Base-by-base conservation (phyloP, 306 rosid genomes). In the Begonia peltatifolia region DNA sequence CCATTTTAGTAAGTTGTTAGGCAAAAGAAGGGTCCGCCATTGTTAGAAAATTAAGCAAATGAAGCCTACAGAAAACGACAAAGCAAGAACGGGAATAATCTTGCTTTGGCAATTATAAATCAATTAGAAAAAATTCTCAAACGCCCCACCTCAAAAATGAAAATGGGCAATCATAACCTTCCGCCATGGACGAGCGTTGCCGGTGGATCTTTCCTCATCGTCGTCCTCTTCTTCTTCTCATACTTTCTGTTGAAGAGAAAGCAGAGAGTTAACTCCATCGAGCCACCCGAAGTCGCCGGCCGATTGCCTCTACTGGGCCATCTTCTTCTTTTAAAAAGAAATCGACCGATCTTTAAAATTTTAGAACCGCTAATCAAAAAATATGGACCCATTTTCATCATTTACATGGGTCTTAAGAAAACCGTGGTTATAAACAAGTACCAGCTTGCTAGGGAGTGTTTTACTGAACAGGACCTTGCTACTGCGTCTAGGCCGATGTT, bases 401-500 rank as follows among this genome's bases (percentile, higher is more conserved):
- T 47, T 14, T 7, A 22, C 16, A 16, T 47, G 15, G 51, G 51
- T 14, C 8, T 47, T 14, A 6, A 11, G 8, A 12, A 11, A 47
- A 14, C 14, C n/a, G 6, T 47, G n/a, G 51, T 47, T 7, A 47
- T 47, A 47, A 47, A 14, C 51, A 47, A 14, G 8, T 47, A 2
- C 8, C 14, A 47, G 14, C 51, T 47, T 6, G 51, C 51, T 14
- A 47, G n/a, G 15, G 51, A 47, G n/a, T 47, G 51, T 14, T 47
- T 47, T 14, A 47, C 51, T 6, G 51, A 14, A 11, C 11, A 47
- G 14, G 51, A 47, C n/a, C 11, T 47, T 11, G 51, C 51, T 3
- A 47, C 75, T 1, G 78, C 90, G 7, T 70, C 83, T 2, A 76
- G 85, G 1, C 85, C 85, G 18, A 68, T 56, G 0, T 63, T 69